Evolutionary conservation across 768 basidiomycete genomes (phyloP).

Genomic region (Russula vinacea): DNA sequence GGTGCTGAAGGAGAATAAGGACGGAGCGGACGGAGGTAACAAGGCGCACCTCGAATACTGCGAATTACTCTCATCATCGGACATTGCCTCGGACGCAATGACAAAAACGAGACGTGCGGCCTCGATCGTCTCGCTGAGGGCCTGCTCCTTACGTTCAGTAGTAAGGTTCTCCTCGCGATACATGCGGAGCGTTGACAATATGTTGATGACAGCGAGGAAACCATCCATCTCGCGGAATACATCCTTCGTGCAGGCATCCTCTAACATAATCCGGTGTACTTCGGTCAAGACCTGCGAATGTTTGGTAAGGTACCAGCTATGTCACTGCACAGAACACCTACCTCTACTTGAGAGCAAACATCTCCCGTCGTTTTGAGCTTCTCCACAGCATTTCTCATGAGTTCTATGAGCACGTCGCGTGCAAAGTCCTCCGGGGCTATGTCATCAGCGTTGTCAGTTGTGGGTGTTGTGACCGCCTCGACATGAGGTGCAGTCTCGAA

Average conservation of each 20-base stretch:
- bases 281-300: slow-evolving; percentile 56
- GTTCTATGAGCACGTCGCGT: slow-evolving; percentile 64
- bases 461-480: slow-evolving; percentile 16
- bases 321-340: slow-evolving; percentile 35
- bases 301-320: slow-evolving; percentile 6
- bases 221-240: slow-evolving; percentile 82
- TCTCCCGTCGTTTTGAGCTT: slow-evolving; percentile 59
- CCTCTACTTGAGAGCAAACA: slow-evolving; percentile 49
- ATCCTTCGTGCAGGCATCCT: slow-evolving; percentile 64
- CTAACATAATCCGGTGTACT: slow-evolving; percentile 63
- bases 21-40: background rate
- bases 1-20: slow-evolving; percentile 38
- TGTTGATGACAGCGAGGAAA: slow-evolving; percentile 69
- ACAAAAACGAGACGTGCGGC: slow-evolving; percentile 59
- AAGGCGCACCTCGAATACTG: slow-evolving; percentile 58
- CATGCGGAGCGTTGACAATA: slow-evolving; percentile 57
- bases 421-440: slow-evolving; percentile 67
- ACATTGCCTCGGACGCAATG: slow-evolving; percentile 62
- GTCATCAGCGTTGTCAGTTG: slow-evolving; percentile 37
- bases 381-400: slow-evolving; percentile 69
- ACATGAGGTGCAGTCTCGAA: slow-evolving; percentile 32
- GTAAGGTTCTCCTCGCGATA: slow-evolving; percentile 36
- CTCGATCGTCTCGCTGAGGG: slow-evolving; percentile 45
- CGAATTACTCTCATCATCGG: slow-evolving; percentile 52
- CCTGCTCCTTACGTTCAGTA: slow-evolving; percentile 41